Base-by-base conservation (phyloP, 306 rosid species). In the Clitoria ternatea region DNA sequence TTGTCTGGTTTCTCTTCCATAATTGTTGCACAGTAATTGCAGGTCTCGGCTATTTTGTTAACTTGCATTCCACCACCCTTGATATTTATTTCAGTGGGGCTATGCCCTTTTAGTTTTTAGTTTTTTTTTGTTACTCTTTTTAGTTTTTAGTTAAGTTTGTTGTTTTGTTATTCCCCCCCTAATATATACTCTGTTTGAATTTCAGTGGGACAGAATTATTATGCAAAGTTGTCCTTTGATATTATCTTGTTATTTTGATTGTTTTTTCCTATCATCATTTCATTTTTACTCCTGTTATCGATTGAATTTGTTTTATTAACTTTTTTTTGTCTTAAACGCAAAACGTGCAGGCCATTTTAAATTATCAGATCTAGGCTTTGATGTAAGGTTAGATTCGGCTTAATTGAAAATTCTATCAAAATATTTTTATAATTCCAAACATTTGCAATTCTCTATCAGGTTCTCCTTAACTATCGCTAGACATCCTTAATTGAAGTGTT, bases 41-140 rank as follows among this genome's bases (percentile, higher is more conserved):
- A 24, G 13, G 13, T 37, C 22, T 20, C 45, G 7, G 27, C 72
- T 81, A 44, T 35, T 81, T 73, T 66, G 61, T 66, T 71, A 7
- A 33, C 49, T 70, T 22, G 14, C 23, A 1, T 27, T 0, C 36
- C 42, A 17, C 30, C 66, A 42, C 72, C 29, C 13, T 43, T 3
- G 53, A 40, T 57, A 56, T 39, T 71, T 57, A 56, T 79, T 71
- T 36, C 45, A 15, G 36, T 14, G 64, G 50, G 27, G 23, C 49
- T 27, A 20, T 0, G 14, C 4, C 61, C 47, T 44, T 55, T 33
- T 75, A 2, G 14, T 12, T 24, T n/a, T n/a, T n/a, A n/a, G n/a
- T n/a, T n/a, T n/a, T n/a, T 57, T 27, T 29, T 0, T 12, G 6
- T 44, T 54, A 63, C 15, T 2, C 61, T 33, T 44, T 55, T 33